Percentiles rank a stretch among this genome's conserved stretches.
Evolutionary conservation across 2,329 filamentous ascomycete genomes (phyloP).

Genomic region (Alternaria brassicae): DNA sequence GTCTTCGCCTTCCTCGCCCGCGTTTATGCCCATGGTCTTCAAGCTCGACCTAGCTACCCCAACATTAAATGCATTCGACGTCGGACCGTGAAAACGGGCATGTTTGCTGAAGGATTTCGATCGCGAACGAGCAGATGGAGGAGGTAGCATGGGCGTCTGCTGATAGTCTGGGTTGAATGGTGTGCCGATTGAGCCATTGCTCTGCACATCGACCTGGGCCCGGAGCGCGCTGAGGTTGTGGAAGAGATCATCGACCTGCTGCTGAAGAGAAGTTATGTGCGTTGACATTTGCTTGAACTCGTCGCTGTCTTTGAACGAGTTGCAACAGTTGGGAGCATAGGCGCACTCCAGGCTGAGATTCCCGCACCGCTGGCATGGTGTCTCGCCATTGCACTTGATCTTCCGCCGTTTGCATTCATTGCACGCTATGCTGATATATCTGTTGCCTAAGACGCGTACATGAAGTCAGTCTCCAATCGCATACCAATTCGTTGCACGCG

Average conservation of each 20-base stretch:
- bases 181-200: conserved; percentile 38
- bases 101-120: conserved; percentile 54
- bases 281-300: conserved; percentile 78
- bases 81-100: conserved; percentile 80
- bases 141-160: conserved; percentile 43
- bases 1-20: conserved; percentile 67
- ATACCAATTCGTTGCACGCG: not conserved
- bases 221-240: conserved; percentile 74
- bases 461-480: not conserved
- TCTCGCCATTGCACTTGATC: conserved; percentile 73
- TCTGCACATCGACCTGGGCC: conserved; percentile 50
- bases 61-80: conserved; percentile 83
- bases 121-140: conserved; percentile 49
- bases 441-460: conserved; percentile 31
- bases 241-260: conserved; percentile 82
- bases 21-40: conserved; percentile 86
- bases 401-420: conserved; percentile 72
- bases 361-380: conserved; percentile 69
- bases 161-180: conserved; percentile 43
- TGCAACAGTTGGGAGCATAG: conserved; percentile 74
- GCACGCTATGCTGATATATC: conserved; percentile 72
- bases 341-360: conserved; percentile 69
- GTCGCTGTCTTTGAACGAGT: conserved; percentile 90
- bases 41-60: conserved; percentile 87
- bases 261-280: conserved; percentile 77